These are phyloP conservation scores for Beauveria brongniartii DNA, from an alignment of 2,329 filamentous ascomycete genomes.

Conservation along the genomic window DNA sequence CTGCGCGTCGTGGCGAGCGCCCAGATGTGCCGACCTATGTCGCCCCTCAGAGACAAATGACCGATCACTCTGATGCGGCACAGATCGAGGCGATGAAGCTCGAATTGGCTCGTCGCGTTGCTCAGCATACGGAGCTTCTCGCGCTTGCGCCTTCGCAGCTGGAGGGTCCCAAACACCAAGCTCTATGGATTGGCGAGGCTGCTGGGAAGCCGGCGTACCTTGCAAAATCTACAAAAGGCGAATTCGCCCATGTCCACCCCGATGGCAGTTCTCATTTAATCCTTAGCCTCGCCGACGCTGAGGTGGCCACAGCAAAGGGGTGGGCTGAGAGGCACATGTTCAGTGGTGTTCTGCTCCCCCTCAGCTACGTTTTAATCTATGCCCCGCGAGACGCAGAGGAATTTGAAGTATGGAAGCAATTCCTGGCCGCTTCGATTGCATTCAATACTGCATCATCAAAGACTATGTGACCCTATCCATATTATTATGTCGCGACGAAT, in stretches of 20 bases:
- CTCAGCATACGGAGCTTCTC: neutral
- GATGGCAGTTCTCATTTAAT: conserved; percentile 32
- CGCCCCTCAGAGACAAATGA: conserved; percentile 31
- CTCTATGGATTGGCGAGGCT: conserved; percentile 6
- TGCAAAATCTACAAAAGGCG: conserved; percentile 15
- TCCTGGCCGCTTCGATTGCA: conserved; percentile 10
- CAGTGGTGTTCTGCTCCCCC: conserved; percentile 18
- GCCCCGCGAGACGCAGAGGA: conserved; percentile 30
- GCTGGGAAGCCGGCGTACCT: conserved; percentile 9
- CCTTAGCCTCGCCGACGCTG: conserved; percentile 30
- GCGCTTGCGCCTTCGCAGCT: conserved; percentile 1
- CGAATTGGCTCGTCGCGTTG: conserved; percentile 17
- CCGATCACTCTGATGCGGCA: conserved; percentile 14
- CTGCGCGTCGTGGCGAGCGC: conserved; percentile 17
- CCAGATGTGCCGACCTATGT: conserved; percentile 27
- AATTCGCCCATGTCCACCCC: conserved; percentile 30
- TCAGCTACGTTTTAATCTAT: conserved; percentile 32
- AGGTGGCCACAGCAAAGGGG: conserved; percentile 24
- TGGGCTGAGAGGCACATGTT: conserved; percentile 34
- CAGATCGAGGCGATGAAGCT: conserved; percentile 17
- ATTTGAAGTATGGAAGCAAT: conserved; percentile 22
- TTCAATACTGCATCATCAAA: conserved; percentile 12
- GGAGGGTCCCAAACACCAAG: conserved; percentile 3
- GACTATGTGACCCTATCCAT: neutral
- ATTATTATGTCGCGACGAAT: no score